phyloP scores from a whole-genome alignment of 257 asterid genomes.

The Fraxinus anomala region DNA sequence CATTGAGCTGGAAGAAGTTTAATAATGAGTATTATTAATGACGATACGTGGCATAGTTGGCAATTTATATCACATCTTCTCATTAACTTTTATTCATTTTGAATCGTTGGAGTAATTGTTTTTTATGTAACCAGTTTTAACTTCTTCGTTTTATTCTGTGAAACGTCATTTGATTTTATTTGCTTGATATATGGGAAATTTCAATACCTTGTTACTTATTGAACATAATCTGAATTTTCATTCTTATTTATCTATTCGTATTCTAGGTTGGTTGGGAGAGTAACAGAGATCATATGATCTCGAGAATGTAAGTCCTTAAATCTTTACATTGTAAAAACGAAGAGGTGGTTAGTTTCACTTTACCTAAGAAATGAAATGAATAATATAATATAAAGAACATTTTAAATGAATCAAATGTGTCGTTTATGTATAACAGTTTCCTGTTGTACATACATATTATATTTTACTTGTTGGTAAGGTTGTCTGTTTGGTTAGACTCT shows the following conservation, averaged over 20 bases:
- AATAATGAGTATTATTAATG: slow-evolving; percentile 17
- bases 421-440: not conserved
- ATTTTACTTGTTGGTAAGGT: not conserved
- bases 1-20: slow-evolving; percentile 25
- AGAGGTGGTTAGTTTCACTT: not conserved
- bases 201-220: slow-evolving; percentile 12
- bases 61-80: slow-evolving; percentile 23
- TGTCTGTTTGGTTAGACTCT: not conserved
- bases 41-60: slow-evolving; percentile 26
- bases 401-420: slow-evolving; percentile 12
- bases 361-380: not conserved
- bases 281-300: slow-evolving; percentile 15
- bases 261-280: slow-evolving; percentile 21
- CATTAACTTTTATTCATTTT: slow-evolving; percentile 13
- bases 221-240: not conserved
- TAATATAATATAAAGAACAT: not conserved
- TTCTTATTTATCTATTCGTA: not conserved
- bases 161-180: not conserved
- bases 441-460: not conserved
- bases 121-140: slow-evolving; percentile 18
- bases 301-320: not conserved
- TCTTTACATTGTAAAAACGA: not conserved
- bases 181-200: not conserved
- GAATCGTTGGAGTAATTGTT: slow-evolving; percentile 17
- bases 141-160: slow-evolving; percentile 11